Base-by-base conservation (phyloP, 176 grass and related monocot species). In the Bolboschoenus planiculmis region DNA sequence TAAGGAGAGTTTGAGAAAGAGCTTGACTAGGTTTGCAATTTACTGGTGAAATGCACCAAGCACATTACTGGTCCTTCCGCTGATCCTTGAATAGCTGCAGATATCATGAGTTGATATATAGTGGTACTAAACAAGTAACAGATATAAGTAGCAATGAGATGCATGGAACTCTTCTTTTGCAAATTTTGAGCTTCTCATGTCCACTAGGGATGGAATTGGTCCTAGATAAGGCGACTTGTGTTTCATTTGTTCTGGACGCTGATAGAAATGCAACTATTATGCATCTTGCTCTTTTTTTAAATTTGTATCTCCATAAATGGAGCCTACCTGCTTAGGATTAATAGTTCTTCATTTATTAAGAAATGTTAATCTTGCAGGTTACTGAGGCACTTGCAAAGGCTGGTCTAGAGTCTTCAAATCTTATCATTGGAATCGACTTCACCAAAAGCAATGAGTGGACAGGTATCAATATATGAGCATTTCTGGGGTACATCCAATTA, bases 391-490 rank as follows among this genome's bases (percentile, higher is more conserved):
- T 89, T 63, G 55, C 87, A 67, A 59, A 59, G 61, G 65, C 66
- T 27, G 87, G 87, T 21, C 83, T 89, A 2, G 87, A 89, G 70
- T 89, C 87, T 33, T 89, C 87, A 27, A 89, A 89, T 68, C 87
- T 89, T 64, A 85, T 89, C n/a, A 65, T 89, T 44, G 87, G 87
- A 50, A 77, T 89, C 59, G 87, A 89, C 61, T 89, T 89, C 83
- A 85, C 83, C 21, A 89, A 89, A 46, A 89, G 83, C 87, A 89
- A 89, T 44, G 87, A 89, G 66, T 89, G 87, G 87, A 89, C 87
- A 85, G 83, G 87, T 89, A 84, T 46, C 6, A n/a, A 43, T 74
- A 10, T 56, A 39, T 35, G 47, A 40, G 62, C 23, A 71, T 23
- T 82, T 61, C 6, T 48, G n/a, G 27, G n/a, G 34, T 16, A 39